phyloP scores from a whole-genome alignment of 2,329 filamentous ascomycete species.

The Colletotrichum neosansevieriae region DNA sequence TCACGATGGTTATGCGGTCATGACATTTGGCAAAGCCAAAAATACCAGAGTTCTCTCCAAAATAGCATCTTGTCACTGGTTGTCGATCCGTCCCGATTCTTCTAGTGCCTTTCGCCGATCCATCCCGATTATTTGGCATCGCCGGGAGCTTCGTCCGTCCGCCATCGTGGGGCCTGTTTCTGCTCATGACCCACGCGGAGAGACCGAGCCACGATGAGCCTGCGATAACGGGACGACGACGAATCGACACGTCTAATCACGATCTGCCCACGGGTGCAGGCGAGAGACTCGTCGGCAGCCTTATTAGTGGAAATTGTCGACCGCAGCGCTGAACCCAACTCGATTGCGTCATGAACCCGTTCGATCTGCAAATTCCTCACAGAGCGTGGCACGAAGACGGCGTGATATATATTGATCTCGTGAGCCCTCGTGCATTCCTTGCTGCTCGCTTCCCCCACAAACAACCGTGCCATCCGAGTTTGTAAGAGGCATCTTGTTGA shows the following conservation, averaged over 20 bases:
- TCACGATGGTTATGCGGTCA: not conserved
- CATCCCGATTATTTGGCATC: constrained; percentile 28
- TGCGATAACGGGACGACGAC: constrained; percentile 14
- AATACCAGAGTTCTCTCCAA: constrained; percentile 25
- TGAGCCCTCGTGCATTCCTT: constrained; percentile 27
- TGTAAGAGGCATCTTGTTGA: constrained; percentile 1
- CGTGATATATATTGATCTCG: constrained; percentile 23
- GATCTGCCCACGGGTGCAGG: constrained; percentile 14
- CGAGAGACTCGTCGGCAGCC: constrained; percentile 3
- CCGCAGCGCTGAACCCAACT: not conserved
- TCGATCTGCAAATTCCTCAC: not conserved
- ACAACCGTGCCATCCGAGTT: constrained; percentile 37
- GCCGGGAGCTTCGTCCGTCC: not conserved
- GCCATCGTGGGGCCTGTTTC: constrained; percentile 22
- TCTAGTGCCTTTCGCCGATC: constrained; percentile 21
- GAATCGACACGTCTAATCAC: constrained; percentile 28
- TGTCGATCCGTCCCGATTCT: constrained; percentile 27
- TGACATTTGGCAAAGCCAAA: constrained; percentile 9
- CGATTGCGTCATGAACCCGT: constrained; percentile 22
- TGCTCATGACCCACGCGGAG: constrained; percentile 34
- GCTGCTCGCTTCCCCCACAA: constrained; percentile 28
- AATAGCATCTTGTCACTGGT: constrained; percentile 25
- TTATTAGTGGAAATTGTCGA: constrained; percentile 8
- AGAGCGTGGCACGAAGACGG: constrained; percentile 10
- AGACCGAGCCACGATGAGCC: constrained; percentile 7